Evolutionary conservation across 2,329 filamentous ascomycete species (phyloP).

Genomic region (Colletotrichum tropicale): DNA sequence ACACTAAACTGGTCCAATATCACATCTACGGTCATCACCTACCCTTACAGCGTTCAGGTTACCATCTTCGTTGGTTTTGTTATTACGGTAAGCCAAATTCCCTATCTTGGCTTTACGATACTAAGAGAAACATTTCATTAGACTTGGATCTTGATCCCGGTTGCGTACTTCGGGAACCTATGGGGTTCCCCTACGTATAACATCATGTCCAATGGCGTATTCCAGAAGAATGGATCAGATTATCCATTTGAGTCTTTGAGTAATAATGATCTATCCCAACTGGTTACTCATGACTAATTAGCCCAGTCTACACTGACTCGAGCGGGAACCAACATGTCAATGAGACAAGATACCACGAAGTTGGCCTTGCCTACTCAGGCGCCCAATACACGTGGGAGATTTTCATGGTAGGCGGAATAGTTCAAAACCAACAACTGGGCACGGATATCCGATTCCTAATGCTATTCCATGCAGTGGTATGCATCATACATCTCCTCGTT

Average conservation of each 20-base stretch:
- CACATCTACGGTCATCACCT: constrained; percentile 55
- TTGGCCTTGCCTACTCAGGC: constrained; percentile 62
- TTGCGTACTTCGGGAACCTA: constrained; percentile 62
- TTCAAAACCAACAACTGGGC: neutral
- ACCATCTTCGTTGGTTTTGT: constrained; percentile 60
- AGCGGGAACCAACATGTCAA: constrained; percentile 35
- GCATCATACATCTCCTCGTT: constrained; percentile 62
- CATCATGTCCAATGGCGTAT: constrained; percentile 63
- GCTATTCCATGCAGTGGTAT: constrained; percentile 47
- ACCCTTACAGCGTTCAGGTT: constrained; percentile 61
- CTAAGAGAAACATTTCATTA: constrained; percentile 27
- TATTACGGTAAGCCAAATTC: constrained; percentile 25
- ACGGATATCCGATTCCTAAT: constrained; percentile 27
- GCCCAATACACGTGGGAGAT: constrained; percentile 58
- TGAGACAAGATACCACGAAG: constrained; percentile 47
- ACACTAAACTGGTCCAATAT: constrained; percentile 67
- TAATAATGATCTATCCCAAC: constrained; percentile 2
- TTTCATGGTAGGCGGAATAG: neutral
- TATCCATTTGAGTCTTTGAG: constrained; percentile 25
- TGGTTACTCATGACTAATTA: constrained; percentile 2
- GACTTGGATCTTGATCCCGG: constrained; percentile 63
- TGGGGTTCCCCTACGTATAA: constrained; percentile 46
- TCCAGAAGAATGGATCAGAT: constrained; percentile 28
- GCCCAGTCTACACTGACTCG: constrained; percentile 3
- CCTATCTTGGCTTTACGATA: neutral